Conservation (phyloP, 2,329 filamentous ascomycete genomes). For the Pyricularia sp. region DNA sequence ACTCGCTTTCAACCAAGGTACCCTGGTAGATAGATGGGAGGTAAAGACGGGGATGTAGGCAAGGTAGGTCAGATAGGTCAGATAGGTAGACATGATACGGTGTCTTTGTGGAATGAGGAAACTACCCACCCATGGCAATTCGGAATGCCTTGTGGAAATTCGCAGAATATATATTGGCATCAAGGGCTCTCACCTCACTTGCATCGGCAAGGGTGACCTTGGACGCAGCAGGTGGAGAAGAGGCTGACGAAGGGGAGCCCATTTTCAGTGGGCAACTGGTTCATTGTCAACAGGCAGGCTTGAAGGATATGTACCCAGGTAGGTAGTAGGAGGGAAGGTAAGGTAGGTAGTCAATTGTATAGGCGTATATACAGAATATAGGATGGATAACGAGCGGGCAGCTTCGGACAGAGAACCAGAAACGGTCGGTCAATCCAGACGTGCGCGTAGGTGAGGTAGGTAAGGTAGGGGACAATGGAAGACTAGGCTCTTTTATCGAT, state of each 20-base stretch:
- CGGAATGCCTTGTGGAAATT: neutral
- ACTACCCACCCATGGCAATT: neutral
- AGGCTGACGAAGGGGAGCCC: neutral
- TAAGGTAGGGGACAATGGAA: neutral
- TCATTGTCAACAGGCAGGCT: neutral
- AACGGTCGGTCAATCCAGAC: neutral
- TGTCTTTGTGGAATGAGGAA: neutral
- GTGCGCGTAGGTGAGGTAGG: neutral
- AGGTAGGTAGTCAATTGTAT: neutral
- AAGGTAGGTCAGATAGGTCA: too few relatives aligned
- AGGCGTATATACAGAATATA: neutral
- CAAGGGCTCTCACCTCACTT: neutral
- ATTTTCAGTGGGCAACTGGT: neutral
- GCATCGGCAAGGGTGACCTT: neutral
- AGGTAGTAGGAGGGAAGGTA: neutral
- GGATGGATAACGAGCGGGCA: neutral
- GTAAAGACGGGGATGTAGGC: neutral
- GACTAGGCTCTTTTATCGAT: neutral
- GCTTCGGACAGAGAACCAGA: neutral
- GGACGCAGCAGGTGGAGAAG: neutral
- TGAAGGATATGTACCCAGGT: neutral
- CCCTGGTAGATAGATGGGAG: neutral
- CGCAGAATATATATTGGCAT: neutral
- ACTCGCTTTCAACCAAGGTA: neutral
- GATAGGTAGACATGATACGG: neutral